Base-by-base conservation (phyloP, 179 eudicot genomes). In the Gypsophila paniculata region DNA sequence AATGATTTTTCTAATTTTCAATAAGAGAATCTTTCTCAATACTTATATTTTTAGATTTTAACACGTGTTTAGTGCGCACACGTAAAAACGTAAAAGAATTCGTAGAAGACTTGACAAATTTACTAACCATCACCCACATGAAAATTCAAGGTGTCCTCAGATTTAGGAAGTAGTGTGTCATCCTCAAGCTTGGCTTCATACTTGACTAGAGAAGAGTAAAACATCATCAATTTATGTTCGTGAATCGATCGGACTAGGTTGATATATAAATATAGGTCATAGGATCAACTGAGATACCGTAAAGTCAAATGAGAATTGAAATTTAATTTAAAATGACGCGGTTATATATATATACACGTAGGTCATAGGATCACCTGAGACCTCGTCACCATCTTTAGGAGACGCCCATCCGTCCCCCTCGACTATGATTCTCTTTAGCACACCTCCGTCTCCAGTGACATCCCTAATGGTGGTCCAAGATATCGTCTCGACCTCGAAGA, bases 391-490 rank as follows among this genome's bases (percentile, higher is more conserved):
- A 25, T 79, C 74, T 73, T 78, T 85, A 19, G 89, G 89, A 64
- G 80, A 77, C 12, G 85, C 89, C 89, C 89, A 85, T 1, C 83
- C 85, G 54, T 85, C 84, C 10, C 89, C 89, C 70, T 85, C 85
- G 12, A 12, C 23, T 9, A 77, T 29, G 29, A 83, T 81, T 76
- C 83, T 85, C 81, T 85, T 85, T 36, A 85, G 49, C 21, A 85
- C 79, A 10, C 86, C 86, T 63, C 86, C 89, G 68, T 85, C 89
- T 17, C 82, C 83, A 21, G 82, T 81, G 1, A 85, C 59, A 53
- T 85, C 89, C 42, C 81, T 81, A 2, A 83, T 79, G 60, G 79
- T 68, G 71, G 51, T 71, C 89, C 89, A 85, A 9, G 82, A 77
- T 26, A 83, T 21, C 78, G 83, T 67, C 74, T 85, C 85, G 9